Evolutionary conservation across 352 stramenopile species (phyloP), one percentile per base, ranked within the genome.

Genomic region (Aphanomyces euteiches): DNA sequence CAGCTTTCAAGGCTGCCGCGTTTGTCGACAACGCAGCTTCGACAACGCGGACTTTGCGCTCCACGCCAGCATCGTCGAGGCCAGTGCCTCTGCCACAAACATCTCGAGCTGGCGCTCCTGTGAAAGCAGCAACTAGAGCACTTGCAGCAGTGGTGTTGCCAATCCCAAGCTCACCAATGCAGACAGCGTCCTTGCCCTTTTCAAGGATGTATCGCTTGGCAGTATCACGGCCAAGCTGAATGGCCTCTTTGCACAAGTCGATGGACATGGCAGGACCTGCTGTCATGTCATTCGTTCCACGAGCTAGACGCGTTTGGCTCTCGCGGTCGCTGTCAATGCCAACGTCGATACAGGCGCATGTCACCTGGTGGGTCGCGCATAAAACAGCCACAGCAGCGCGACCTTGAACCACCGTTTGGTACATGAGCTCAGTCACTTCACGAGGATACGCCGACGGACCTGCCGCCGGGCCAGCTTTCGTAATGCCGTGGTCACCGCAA

Each of bases 121-220:
- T 85, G 12, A 90, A 54, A 7, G 70, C 68, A 19, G 78, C 74
- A 47, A 87, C 69, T 2, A 91, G 64, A 13, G 76, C 69, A 17
- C 78, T 79, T 7, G 79, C 77, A 12, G 76, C 73, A 0, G 83
- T 91, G 8, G 83, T 91, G 47, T 91, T 91, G 12, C 83, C 81
- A 60, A 91, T 91, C n/a, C 83, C 83, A 36, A 89, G 74, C 73
- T 91, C 83, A 47, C 83, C 83, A 47, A 91, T 74, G n/a, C 73
- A 48, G 10, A 91, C 47, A 21, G 83, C 60, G 28, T 40, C 53
- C 8, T 45, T 54, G 3, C 66, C 59, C 39, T 77, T 60, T 41
- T 76, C 17, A 1, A 78, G 70, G 19, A 74, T 48, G 43, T 73
- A 63, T 3, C 38, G 45, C 17, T 3, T 40, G n/a, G 77, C 68